Conservation (phyloP, 371 early-diverging fungal genomes). For the Actinomortierella wolfii region DNA sequence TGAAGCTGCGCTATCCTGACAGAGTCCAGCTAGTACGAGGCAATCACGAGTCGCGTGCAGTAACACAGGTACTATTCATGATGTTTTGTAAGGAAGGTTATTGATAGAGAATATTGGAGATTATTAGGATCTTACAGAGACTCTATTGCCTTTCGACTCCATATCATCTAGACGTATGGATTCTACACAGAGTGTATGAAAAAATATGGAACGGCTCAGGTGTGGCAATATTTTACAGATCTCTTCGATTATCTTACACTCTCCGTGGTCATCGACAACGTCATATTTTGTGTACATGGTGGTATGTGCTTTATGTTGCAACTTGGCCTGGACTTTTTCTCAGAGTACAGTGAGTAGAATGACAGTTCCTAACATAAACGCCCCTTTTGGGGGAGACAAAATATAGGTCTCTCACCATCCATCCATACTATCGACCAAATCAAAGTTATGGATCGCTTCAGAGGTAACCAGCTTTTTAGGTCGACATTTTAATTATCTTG, state of each 20-base stretch:
- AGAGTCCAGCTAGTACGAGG: conserved; percentile 94
- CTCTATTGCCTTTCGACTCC: neutral
- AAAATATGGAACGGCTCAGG: conserved; percentile 85
- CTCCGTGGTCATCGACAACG: conserved; percentile 89
- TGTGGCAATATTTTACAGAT: conserved; percentile 95
- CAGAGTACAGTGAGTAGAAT: too few relatives aligned
- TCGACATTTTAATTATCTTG: neutral
- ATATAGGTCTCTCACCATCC: conserved; percentile 87
- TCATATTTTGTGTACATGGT: conserved; percentile 96
- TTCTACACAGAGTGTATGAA: conserved; percentile 96
- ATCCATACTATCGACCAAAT: conserved; percentile 94
- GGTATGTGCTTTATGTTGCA: conserved; percentile 60
- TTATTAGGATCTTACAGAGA: too few relatives aligned
- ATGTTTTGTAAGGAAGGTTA: neutral
- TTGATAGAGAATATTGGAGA: neutral
- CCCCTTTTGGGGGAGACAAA: too few relatives aligned
- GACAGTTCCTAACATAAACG: too few relatives aligned
- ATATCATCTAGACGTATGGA: conserved; percentile 82
- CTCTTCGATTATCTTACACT: conserved; percentile 95
- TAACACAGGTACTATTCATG: conserved; percentile 90
- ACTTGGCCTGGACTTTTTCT: conserved; percentile 10
- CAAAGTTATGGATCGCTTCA: conserved; percentile 85
- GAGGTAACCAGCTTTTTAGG: conserved; percentile 56
- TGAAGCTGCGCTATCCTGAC: conserved; percentile 92
- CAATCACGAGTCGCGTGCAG: conserved; percentile 96